Evolutionary conservation across 2,329 filamentous ascomycete genomes (phyloP).

Genomic region (Aureobasidium subglaciale): DNA sequence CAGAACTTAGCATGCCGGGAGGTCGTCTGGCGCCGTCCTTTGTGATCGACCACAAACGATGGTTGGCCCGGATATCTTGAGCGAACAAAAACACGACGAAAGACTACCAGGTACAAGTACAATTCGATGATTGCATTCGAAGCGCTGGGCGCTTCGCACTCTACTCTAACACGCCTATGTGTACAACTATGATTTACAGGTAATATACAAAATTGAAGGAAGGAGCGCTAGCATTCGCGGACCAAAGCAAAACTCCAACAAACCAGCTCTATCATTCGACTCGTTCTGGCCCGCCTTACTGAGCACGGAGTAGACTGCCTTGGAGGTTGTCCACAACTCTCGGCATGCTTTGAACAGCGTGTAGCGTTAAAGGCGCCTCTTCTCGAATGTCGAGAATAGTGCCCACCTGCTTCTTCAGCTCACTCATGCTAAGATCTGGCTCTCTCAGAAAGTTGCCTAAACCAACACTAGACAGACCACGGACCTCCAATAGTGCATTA

Average conservation of each 20-base stretch:
- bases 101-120: no score
- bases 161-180: slow-evolving; percentile 1
- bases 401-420: slow-evolving; percentile 24
- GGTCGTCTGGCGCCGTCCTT: no score
- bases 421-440: slow-evolving; percentile 21
- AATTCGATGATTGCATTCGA: neutral
- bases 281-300: neutral
- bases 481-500: slow-evolving; percentile 30
- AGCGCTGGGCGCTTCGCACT: no score
- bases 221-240: no score
- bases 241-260: neutral
- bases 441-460: slow-evolving; percentile 24
- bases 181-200: neutral
- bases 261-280: neutral
- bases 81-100: no score
- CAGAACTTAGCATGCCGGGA: no score
- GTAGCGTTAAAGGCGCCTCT: slow-evolving; percentile 33
- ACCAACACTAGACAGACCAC: slow-evolving; percentile 28
- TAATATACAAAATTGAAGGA: no score
- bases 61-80: no score
- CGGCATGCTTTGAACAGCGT: slow-evolving; percentile 41
- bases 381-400: slow-evolving; percentile 26
- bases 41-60: no score
- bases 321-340: slow-evolving; percentile 23
- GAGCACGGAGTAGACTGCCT: neutral